Base-by-base conservation (phyloP, 1,139 yeast genomes). In the Saccharomyces hybrid region DNA sequence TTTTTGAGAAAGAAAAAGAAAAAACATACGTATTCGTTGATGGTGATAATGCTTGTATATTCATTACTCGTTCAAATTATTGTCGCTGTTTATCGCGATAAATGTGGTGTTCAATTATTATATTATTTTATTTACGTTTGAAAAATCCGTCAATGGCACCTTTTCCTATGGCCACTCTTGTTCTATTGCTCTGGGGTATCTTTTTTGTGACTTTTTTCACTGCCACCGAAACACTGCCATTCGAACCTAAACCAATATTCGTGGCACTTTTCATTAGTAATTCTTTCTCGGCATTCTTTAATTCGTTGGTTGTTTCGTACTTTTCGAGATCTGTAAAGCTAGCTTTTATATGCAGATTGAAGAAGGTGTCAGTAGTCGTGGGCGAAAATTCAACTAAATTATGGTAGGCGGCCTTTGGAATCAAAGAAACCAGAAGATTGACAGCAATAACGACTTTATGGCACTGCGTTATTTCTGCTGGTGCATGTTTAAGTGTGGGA, bases 81-180 rank as follows among this genome's bases (percentile, higher is more conserved):
- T 19, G 19, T 19, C 19, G 19, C 19, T 19, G 19, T 19, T 19
- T 19, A 19, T 19, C 19, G 19, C 19, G 19, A 19, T 19, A 19
- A 19, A 19, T 19, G 19, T 19, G n/a, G 4, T 38, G 6, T 19
- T 11, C 11, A 11, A 38, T 11, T 38, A 16, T 16, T 6, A 16
- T 16, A 38, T 3, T 38, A 38, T 3, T 14, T 48, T 19, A 38
- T 50, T 57, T 50, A 52, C 55, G 59, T 60, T 76, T 79, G 70
- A 83, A 83, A 60, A 83, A 83, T 51, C 81, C 78, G 64, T 83
- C 88, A 34, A 83, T 71, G 1, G 86, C 86, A 1, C 88, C 88
- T 60, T 74, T 79, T 0, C 86, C 86, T 11, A 73, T 75, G 0
- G 80, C 80, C 0, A 81, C 82, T 58, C 77, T 79, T 41, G 70